Evolutionary conservation across 2,329 filamentous ascomycete genomes (phyloP).

Genomic region (Fusarium austroafricanum): DNA sequence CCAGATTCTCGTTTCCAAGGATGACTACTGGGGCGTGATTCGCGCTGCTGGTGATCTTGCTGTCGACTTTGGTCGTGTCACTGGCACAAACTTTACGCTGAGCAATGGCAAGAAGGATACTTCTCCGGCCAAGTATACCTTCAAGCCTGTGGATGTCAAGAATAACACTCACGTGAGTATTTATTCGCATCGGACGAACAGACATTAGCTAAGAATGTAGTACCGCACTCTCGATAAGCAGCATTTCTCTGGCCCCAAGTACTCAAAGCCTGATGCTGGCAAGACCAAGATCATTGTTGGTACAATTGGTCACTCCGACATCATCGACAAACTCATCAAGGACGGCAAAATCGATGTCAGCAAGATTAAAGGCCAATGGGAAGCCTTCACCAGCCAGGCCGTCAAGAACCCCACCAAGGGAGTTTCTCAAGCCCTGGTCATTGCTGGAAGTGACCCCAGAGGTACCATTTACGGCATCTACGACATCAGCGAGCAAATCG

Average conservation of each 20-base stretch:
- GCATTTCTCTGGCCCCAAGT: slow-evolving; percentile 55
- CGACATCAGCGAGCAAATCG: slow-evolving; percentile 70
- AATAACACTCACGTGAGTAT: slow-evolving; percentile 62
- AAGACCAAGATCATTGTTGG: slow-evolving; percentile 74
- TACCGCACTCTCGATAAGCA: slow-evolving; percentile 37
- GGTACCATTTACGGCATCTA: slow-evolving; percentile 72
- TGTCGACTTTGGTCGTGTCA: slow-evolving; percentile 76
- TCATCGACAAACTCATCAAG: slow-evolving; percentile 55
- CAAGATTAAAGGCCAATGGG: slow-evolving; percentile 72
- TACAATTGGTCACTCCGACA: slow-evolving; percentile 73
- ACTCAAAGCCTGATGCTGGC: slow-evolving; percentile 54
- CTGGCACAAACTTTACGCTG: slow-evolving; percentile 71
- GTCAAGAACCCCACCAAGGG: slow-evolving; percentile 60
- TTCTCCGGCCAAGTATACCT: slow-evolving; percentile 55
- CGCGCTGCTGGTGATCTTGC: slow-evolving; percentile 75
- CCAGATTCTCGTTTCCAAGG: slow-evolving; percentile 65
- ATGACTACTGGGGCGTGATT: slow-evolving; percentile 76
- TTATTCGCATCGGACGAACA: no score
- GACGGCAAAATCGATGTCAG: slow-evolving; percentile 55
- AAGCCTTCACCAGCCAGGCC: slow-evolving; percentile 72
- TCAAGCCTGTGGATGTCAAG: slow-evolving; percentile 56
- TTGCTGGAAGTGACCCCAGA: slow-evolving; percentile 68
- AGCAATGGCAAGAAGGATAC: slow-evolving; percentile 59
- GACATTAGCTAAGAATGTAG: slow-evolving; percentile 4
- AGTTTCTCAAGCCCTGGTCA: slow-evolving; percentile 60